Evolutionary conservation across 2,329 filamentous ascomycete species (phyloP).

Genomic region (Chlorencoelia australis): DNA sequence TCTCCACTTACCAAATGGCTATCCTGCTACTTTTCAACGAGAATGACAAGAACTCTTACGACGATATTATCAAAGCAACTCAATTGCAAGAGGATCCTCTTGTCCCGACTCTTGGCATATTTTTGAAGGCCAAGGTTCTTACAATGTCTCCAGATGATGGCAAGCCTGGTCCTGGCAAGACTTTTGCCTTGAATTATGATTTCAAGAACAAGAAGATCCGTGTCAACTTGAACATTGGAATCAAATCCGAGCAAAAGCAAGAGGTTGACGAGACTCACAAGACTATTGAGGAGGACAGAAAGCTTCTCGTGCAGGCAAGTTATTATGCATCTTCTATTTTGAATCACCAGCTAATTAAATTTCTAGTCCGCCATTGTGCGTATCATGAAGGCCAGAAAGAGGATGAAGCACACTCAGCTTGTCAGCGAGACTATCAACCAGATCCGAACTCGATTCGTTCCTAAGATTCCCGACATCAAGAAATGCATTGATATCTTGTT

Average conservation of each 20-base stretch:
- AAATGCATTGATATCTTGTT: conserved; percentile 98
- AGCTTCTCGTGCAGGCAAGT: conserved; percentile 89
- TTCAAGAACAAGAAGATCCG: conserved; percentile 99
- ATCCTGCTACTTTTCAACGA: conserved; percentile 94
- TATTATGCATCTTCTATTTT: conserved; percentile 2
- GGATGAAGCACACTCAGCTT: conserved; percentile 93
- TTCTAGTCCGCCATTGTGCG: conserved; percentile 89
- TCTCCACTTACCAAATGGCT: conserved; percentile 97
- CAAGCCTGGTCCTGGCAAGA: conserved; percentile 69
- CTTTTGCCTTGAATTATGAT: conserved; percentile 78
- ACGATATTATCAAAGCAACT: conserved; percentile 77
- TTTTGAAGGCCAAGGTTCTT: conserved; percentile 89
- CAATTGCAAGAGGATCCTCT: conserved; percentile 71
- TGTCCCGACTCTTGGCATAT: conserved; percentile 75
- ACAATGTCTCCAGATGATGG: conserved; percentile 59
- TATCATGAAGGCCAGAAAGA: conserved; percentile 99
- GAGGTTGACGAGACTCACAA: conserved; percentile 97
- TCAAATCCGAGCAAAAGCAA: conserved; percentile 92
- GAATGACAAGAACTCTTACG: conserved; percentile 71
- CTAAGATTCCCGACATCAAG: conserved; percentile 93
- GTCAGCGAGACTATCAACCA: conserved; percentile 94
- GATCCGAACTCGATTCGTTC: conserved; percentile 85
- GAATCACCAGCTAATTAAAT: conserved; percentile 22
- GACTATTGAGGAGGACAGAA: conserved; percentile 96
- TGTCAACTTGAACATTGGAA: conserved; percentile 88